Conservation (phyloP, 768 basidiomycete species). For the Suillus variegatus region DNA sequence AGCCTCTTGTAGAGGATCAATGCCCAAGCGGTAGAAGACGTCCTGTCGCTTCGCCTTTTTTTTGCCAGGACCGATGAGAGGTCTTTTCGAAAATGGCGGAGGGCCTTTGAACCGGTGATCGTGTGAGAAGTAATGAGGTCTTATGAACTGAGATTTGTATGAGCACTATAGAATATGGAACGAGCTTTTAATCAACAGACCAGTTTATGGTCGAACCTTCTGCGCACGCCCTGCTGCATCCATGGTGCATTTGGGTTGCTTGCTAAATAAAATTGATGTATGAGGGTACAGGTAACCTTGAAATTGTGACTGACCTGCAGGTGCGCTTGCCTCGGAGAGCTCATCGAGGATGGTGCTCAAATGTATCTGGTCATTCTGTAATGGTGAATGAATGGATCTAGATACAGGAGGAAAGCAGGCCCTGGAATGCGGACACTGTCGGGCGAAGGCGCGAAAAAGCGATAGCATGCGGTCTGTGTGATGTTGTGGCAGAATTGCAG, state of each 20-base stretch:
- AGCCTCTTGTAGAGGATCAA: slow-evolving; percentile 75
- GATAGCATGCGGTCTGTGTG: slow-evolving; percentile 8
- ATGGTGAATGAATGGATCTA: slow-evolving; percentile 6
- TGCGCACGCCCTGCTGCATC: slow-evolving; percentile 27
- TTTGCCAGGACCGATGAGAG: slow-evolving; percentile 57
- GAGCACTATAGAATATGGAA: not conserved
- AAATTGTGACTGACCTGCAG: slow-evolving; percentile 9
- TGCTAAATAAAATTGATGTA: slow-evolving; percentile 1
- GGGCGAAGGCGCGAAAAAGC: slow-evolving; percentile 17
- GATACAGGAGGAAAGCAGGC: not conserved
- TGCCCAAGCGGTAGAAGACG: slow-evolving; percentile 65
- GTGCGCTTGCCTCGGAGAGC: slow-evolving; percentile 8
- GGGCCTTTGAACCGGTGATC: slow-evolving; percentile 35
- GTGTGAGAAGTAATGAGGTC: slow-evolving; percentile 45
- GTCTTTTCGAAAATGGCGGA: slow-evolving; percentile 25
- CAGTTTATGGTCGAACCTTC: slow-evolving; percentile 25
- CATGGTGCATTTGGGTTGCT: slow-evolving; percentile 15
- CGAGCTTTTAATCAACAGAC: slow-evolving; percentile 12
- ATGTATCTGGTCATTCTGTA: slow-evolving; percentile 25
- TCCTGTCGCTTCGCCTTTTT: slow-evolving; percentile 59
- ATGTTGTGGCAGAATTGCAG: not conserved
- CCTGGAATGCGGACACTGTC: slow-evolving; percentile 3
- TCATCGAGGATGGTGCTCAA: slow-evolving; percentile 27
- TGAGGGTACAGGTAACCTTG: not conserved
- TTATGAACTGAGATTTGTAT: slow-evolving; percentile 41